These are phyloP conservation scores for Myxozyma geophila DNA, from an alignment of 805 yeast species.

Conservation along the genomic window DNA sequence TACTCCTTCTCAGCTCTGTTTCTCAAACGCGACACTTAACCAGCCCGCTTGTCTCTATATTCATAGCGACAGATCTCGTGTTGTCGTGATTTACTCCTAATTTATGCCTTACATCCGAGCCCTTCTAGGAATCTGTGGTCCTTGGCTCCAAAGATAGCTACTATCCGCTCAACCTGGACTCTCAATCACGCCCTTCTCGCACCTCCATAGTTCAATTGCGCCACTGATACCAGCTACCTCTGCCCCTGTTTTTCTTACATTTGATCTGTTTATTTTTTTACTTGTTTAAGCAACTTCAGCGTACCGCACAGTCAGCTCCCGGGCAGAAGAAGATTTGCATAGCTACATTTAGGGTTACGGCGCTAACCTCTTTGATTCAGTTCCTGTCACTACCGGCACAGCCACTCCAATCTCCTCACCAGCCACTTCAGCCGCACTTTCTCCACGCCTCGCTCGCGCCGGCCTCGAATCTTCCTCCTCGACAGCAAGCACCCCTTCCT, in stretches of 20 bases:
- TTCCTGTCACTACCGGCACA: conserved; percentile 5
- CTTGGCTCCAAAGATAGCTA: too few relatives aligned
- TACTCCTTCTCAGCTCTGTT: too few relatives aligned
- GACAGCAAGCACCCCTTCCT: conserved; percentile 1
- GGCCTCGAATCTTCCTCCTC: conserved; percentile 7
- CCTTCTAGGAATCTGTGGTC: too few relatives aligned
- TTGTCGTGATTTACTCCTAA: too few relatives aligned
- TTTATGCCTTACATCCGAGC: too few relatives aligned
- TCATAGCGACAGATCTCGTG: too few relatives aligned
- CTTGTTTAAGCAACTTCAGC: background rate
- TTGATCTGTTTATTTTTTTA: background rate
- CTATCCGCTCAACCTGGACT: too few relatives aligned
- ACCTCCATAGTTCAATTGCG: too few relatives aligned
- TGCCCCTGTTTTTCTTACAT: background rate
- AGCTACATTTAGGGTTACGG: conserved; percentile 1
- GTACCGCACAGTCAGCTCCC: background rate
- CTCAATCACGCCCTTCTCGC: too few relatives aligned
- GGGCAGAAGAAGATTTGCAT: conserved; percentile 6
- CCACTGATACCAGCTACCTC: background rate
- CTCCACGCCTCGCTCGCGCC: conserved; percentile 7
- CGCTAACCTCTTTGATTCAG: conserved; percentile 13
- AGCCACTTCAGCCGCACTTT: conserved; percentile 14
- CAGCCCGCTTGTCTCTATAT: too few relatives aligned
- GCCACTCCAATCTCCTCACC: conserved; percentile 4
- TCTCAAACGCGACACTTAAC: too few relatives aligned